Conservation (phyloP, 345 rosid species). For the Ceriops zippeliana region DNA sequence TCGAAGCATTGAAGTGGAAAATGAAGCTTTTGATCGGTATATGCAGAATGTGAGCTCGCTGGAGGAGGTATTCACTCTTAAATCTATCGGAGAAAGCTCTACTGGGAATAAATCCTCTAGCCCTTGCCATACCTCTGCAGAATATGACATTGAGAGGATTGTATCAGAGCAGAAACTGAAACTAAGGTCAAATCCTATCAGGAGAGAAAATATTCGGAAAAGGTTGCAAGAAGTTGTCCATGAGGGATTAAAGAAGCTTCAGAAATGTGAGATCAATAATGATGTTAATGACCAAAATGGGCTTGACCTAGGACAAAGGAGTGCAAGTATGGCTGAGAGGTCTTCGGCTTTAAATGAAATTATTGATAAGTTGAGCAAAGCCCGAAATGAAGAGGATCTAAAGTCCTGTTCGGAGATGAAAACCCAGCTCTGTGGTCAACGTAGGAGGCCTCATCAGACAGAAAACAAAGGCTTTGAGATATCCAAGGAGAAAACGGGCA, state of each 20-base stretch:
- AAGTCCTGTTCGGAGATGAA: conserved; percentile 64
- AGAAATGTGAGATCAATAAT: conserved; percentile 25
- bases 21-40: conserved; percentile 80
- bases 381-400: conserved; percentile 73
- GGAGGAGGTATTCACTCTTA: conserved; percentile 64
- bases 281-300: conserved; percentile 23
- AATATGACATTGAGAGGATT: conserved; percentile 25
- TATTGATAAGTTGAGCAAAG: conserved; percentile 69
- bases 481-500: conserved; percentile 22
- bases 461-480: conserved; percentile 21
- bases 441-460: conserved; percentile 9
- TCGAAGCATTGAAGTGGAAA: conserved; percentile 68
- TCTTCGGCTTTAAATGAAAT: conserved; percentile 51
- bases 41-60: conserved; percentile 66
- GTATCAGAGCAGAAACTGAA: conserved; percentile 43
- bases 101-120: conserved; percentile 24
- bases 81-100: conserved; percentile 40
- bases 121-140: conserved; percentile 24
- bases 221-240: conserved; percentile 54
- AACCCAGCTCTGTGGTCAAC: conserved; percentile 38
- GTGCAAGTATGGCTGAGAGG: conserved; percentile 43
- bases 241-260: conserved; percentile 57
- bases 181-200: conserved; percentile 42
- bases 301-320: conserved; percentile 30
- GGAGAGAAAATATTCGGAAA: conserved; percentile 51